Percentiles rank a stretch among this genome's conserved stretches.
Evolutionary conservation across 2,329 filamentous ascomycete genomes (phyloP).

Genomic region (Talaromyces sp.): DNA sequence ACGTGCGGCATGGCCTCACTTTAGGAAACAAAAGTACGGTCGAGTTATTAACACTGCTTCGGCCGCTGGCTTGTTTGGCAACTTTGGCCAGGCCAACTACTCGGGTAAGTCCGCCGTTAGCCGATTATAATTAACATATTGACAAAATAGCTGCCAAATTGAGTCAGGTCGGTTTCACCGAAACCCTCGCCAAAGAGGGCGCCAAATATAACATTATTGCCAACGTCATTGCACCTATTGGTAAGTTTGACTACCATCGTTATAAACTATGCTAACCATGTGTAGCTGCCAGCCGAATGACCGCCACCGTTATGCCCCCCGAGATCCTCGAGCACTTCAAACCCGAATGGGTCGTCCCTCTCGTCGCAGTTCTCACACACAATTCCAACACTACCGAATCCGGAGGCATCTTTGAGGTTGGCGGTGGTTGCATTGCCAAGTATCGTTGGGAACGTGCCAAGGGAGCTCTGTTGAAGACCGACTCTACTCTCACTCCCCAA

Average conservation of each 20-base stretch:
- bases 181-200: conserved; percentile 96
- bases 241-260: conserved; percentile 28
- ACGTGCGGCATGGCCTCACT: conserved; percentile 92
- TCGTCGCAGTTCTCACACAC: conserved; percentile 86
- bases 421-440: conserved; percentile 89
- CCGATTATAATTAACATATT: no score
- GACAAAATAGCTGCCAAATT: conserved; percentile 73
- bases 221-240: conserved; percentile 92
- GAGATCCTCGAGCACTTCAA: conserved; percentile 81
- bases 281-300: conserved; percentile 87
- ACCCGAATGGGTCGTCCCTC: conserved; percentile 92
- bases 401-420: conserved; percentile 88
- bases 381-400: conserved; percentile 78
- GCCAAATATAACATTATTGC: conserved; percentile 94
- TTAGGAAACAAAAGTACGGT: conserved; percentile 98
- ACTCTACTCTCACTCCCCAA: conserved; percentile 81
- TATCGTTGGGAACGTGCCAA: conserved; percentile 90
- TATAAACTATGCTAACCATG: conserved; percentile 13
- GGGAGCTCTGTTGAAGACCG: conserved; percentile 85
- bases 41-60: conserved; percentile 95
- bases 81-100: conserved; percentile 95
- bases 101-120: no score
- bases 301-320: conserved; percentile 91
- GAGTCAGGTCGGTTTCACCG: conserved; percentile 92
- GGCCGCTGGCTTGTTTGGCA: conserved; percentile 92